Percentiles rank a stretch among this genome's conserved stretches.
phyloP scores from a whole-genome alignment of 192 early-diverging fungal genomes.

The Gigaspora rosea region DNA sequence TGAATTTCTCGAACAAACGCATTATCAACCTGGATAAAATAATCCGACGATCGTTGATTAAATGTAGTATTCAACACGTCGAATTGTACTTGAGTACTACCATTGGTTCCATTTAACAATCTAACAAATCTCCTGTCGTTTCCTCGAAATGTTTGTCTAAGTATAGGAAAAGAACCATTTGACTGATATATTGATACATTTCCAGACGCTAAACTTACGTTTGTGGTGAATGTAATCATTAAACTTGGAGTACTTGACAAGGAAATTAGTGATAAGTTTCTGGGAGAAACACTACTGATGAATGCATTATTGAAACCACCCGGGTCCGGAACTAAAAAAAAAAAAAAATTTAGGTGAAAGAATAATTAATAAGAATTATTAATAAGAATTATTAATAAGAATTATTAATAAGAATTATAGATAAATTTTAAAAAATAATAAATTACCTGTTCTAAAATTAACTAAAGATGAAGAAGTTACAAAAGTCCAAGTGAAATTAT shows the following conservation, averaged over 20 bases:
- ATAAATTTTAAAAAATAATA: no score
- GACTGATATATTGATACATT: background rate
- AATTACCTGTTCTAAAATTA: no score
- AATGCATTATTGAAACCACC: background rate
- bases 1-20: background rate
- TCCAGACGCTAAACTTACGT: background rate
- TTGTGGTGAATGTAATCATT: background rate
- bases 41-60: background rate
- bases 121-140: background rate
- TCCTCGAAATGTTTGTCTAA: conserved; percentile 10
- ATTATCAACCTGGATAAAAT: conserved; percentile 14
- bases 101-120: background rate
- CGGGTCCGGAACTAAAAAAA: background rate
- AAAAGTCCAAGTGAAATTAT: no score
- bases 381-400: no score
- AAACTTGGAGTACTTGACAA: background rate
- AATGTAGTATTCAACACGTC: background rate
- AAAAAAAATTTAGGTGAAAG: no score
- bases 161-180: background rate
- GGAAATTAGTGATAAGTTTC: background rate
- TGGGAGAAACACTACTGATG: background rate
- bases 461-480: no score
- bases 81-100: background rate
- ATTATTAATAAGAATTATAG: no score
- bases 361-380: no score